Base-by-base conservation (phyloP, 2,329 filamentous ascomycete species). In the Penicillium sp. region DNA sequence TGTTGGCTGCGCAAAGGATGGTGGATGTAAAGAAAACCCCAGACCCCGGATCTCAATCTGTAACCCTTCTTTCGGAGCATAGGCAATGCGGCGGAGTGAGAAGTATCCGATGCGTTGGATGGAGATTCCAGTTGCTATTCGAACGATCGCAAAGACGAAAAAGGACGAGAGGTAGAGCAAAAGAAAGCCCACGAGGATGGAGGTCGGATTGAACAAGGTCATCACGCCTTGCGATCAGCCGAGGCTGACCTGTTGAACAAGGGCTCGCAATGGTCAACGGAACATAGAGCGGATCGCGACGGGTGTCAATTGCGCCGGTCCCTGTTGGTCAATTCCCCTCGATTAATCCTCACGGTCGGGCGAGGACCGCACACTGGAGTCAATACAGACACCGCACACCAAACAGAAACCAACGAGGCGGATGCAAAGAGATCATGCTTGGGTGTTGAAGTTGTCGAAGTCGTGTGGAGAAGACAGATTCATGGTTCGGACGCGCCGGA, bases 21-120 rank as follows among this genome's bases (percentile, higher is more conserved):
- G 92, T 3, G 89, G 81, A 66, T 98, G 92, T 47, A 96, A 67
- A 40, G 85, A 84, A 54, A 98, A 73, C 30, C 92, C 88, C 35
- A 98, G 73, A 34, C 89, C 86, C 34, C 92, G 81, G 39, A 98
- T 81, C 63, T 95, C 87, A 63, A 98, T 79, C 55, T 84, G 84
- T 56, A 95, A 71, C 52, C 92, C 92, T 76, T 95, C 87, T 64
- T 77, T 82, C 17, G 87, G 87, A 10, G 85, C 86, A 64, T 93
- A 96, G 41, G 88, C 84, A 45, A 98, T 83, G 52, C 90, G 84
- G 48, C 90, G 83, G 51, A 98, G 74, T 23, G 92, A 95, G 51
- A 93, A 81, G 63, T 93, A 94, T 47, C 92, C 92, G 52, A 98
- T 78, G 52, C 92, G 81, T 67, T 98, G 93, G 50, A 98, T 95